phyloP scores from a whole-genome alignment of 2,329 filamentous ascomycete genomes.

The Hyphodiscus sp. region DNA sequence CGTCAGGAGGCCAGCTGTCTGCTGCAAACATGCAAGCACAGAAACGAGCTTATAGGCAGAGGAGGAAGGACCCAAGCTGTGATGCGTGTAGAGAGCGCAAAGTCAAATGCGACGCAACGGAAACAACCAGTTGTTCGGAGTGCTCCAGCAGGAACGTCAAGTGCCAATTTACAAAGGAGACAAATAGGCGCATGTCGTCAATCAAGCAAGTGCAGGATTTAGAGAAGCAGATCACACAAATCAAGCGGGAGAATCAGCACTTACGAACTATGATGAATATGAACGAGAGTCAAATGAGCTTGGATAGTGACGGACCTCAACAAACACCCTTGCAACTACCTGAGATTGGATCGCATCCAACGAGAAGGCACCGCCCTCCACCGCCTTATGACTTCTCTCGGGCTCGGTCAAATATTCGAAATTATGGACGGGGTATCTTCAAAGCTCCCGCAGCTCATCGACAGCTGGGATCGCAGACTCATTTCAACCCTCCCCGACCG shows the following conservation, averaged over 20 bases:
- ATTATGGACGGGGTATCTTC: constrained; percentile 71
- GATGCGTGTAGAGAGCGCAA: constrained; percentile 89
- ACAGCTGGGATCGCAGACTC: constrained; percentile 40
- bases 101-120: constrained; percentile 90
- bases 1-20: constrained; percentile 29
- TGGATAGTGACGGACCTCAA: constrained; percentile 26
- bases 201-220: constrained; percentile 99
- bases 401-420: constrained; percentile 66
- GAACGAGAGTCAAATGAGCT: constrained; percentile 38
- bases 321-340: constrained; percentile 52
- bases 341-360: constrained; percentile 58
- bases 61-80: constrained; percentile 92
- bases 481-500: constrained; percentile 49
- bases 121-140: constrained; percentile 93
- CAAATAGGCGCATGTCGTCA: constrained; percentile 95
- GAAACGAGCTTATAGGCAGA: constrained; percentile 89
- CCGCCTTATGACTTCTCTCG: constrained; percentile 62
- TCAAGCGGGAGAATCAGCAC: constrained; percentile 73
- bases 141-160: constrained; percentile 95
- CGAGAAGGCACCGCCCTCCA: constrained; percentile 53
- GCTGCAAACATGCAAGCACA: constrained; percentile 59
- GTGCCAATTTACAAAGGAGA: constrained; percentile 98
- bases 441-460: constrained; percentile 68
- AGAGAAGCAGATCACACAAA: constrained; percentile 78
- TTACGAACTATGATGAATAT: constrained; percentile 57